Conservation (phyloP, 2,329 filamentous ascomycete species). For the Magnaporthiopsis incrustans region DNA sequence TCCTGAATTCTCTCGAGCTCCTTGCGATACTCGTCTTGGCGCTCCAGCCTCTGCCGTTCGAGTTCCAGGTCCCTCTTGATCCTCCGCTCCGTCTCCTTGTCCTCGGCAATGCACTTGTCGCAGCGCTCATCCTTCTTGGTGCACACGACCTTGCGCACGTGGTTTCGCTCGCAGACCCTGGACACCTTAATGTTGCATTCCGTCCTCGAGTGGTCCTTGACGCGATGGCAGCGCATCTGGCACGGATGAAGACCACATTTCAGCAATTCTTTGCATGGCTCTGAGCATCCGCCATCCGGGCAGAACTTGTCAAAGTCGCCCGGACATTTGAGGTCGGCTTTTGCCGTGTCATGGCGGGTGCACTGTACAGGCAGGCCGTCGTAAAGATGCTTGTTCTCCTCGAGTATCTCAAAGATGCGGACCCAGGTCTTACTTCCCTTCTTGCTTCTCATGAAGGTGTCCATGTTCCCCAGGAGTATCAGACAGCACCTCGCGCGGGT, state of each 20-base stretch:
- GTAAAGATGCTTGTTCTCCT: constrained; percentile 40
- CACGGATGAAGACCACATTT: constrained; percentile 54
- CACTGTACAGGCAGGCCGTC: constrained; percentile 55
- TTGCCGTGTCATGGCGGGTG: constrained; percentile 46
- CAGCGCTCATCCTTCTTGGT: constrained; percentile 33
- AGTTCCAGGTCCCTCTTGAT: constrained; percentile 39
- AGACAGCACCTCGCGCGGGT: constrained; percentile 58
- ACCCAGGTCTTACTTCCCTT: constrained; percentile 52
- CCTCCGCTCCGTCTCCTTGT: constrained; percentile 33
- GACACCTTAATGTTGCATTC: constrained; percentile 27
- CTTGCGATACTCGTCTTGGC: constrained; percentile 34
- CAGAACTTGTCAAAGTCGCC: constrained; percentile 53
- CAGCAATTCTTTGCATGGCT: constrained; percentile 45
- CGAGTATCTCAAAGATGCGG: constrained; percentile 48
- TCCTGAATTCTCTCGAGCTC: constrained; percentile 43
- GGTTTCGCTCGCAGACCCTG: constrained; percentile 41
- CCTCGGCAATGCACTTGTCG: constrained; percentile 41
- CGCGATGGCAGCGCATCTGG: constrained; percentile 51
- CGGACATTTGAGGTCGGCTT: constrained; percentile 34
- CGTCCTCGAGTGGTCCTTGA: constrained; percentile 47
- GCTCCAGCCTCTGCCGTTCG: constrained; percentile 36
- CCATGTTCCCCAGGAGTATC: constrained; percentile 62
- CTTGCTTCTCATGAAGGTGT: constrained; percentile 53
- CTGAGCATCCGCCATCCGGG: constrained; percentile 62
- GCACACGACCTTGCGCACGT: constrained; percentile 42